These are phyloP conservation scores for Fusarium sp. DNA, from an alignment of 2,329 filamentous ascomycete species.

Conservation along the genomic window DNA sequence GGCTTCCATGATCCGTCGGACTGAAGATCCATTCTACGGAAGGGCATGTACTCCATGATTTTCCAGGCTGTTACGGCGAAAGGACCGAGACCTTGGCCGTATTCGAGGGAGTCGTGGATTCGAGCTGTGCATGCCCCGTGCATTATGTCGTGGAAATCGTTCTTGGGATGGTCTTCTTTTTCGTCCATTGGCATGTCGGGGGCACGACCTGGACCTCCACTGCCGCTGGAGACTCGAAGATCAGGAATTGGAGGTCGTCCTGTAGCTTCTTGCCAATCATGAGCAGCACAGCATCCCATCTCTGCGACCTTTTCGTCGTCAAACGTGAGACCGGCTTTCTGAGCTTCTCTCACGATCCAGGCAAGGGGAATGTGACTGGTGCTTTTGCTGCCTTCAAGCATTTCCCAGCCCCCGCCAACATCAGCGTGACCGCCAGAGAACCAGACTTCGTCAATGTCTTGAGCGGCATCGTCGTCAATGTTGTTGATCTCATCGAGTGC, in stretches of 20 bases:
- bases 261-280: constrained; percentile 7
- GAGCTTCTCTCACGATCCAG: constrained; percentile 73
- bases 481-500: constrained; percentile 47
- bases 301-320: constrained; percentile 74
- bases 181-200: constrained; percentile 38
- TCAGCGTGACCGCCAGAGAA: constrained; percentile 84
- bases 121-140: constrained; percentile 63
- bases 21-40: constrained; percentile 82
- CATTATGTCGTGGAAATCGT: constrained; percentile 67
- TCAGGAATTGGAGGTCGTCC: constrained; percentile 44
- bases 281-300: constrained; percentile 64
- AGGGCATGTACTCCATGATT: constrained; percentile 84
- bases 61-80: constrained; percentile 75
- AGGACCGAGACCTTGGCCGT: constrained; percentile 65
- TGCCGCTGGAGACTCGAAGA: constrained; percentile 43
- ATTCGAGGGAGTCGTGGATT: constrained; percentile 78
- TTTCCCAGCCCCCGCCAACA: constrained; percentile 80
- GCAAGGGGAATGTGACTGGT: constrained; percentile 75
- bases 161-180: constrained; percentile 33
- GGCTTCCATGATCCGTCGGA: constrained; percentile 80
- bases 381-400: constrained; percentile 65
- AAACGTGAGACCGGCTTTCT: constrained; percentile 74
- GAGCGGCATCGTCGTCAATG: constrained; percentile 60
- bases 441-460: constrained; percentile 84
- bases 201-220: constrained; percentile 31